Evolutionary conservation across 73 alveolate species (phyloP).

Genomic region (Uronychia setigera): DNA sequence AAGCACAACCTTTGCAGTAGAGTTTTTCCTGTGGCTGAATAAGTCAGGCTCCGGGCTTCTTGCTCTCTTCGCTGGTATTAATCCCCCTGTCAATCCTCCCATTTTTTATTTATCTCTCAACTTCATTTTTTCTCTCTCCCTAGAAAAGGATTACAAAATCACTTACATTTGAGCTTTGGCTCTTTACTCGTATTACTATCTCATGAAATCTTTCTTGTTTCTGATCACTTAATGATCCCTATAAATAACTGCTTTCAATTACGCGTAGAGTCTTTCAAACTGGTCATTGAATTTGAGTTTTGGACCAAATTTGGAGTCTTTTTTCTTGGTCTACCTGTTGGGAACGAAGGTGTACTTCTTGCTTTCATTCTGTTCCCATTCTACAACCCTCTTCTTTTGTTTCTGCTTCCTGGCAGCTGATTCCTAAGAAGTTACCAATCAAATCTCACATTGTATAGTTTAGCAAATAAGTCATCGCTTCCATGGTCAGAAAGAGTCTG

Average conservation of each 20-base stretch:
- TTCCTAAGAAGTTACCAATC: neutral
- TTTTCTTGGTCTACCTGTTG: neutral
- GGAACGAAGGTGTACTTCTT: neutral
- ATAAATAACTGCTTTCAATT: neutral
- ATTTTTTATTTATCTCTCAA: neutral
- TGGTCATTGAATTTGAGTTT: neutral
- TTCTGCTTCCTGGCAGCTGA: neutral
- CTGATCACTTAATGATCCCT: neutral
- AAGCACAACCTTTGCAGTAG: too few species aligned
- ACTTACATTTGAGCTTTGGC: neutral
- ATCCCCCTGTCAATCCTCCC: too few species aligned
- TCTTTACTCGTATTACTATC: neutral
- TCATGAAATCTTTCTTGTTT: too few species aligned
- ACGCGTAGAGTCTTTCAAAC: neutral
- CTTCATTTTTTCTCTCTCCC: neutral
- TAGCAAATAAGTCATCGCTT: neutral
- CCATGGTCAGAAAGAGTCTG: neutral
- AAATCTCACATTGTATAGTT: neutral
- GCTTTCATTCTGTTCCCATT: neutral
- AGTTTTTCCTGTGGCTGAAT: neutral
- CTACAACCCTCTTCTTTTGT: neutral
- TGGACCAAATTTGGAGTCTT: neutral
- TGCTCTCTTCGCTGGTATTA: neutral
- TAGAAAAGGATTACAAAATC: neutral
- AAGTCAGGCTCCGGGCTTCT: neutral